Evolutionary conservation across 2,329 filamentous ascomycete genomes (phyloP).

Genomic region (Ophiosphaerella korrae): DNA sequence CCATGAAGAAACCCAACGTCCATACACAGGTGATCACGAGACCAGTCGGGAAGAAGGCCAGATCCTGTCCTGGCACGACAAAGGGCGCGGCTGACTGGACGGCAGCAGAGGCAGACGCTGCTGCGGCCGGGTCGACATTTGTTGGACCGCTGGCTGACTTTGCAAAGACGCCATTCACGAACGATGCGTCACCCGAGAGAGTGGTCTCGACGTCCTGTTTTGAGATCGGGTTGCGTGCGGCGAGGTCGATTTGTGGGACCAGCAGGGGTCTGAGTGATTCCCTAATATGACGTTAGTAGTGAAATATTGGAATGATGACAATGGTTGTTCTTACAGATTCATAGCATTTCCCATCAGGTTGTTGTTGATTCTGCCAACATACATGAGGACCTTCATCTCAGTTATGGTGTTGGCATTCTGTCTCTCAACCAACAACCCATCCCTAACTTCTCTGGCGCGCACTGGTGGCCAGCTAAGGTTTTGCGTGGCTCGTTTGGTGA

Average conservation of each 20-base stretch:
- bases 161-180: constrained; percentile 73
- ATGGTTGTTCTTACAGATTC: constrained; percentile 60
- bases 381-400: constrained; percentile 66
- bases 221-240: constrained; percentile 55
- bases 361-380: constrained; percentile 70
- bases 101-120: constrained; percentile 48
- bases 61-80: constrained; percentile 69
- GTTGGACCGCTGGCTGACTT: constrained; percentile 58
- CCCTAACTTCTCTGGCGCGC: constrained; percentile 19
- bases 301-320: neutral
- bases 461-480: constrained; percentile 34
- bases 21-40: constrained; percentile 69
- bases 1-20: constrained; percentile 60
- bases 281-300: constrained; percentile 46
- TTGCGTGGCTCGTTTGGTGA: constrained; percentile 42
- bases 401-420: constrained; percentile 34
- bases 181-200: constrained; percentile 72
- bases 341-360: constrained; percentile 60
- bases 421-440: constrained; percentile 35
- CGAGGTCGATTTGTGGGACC: constrained; percentile 70
- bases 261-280: constrained; percentile 66
- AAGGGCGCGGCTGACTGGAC: constrained; percentile 58
- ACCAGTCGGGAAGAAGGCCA: constrained; percentile 73
- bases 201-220: constrained; percentile 64
- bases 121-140: constrained; percentile 49